Percentiles rank a stretch among this genome's conserved stretches.
phyloP scores from a whole-genome alignment of 768 basidiomycete genomes.

The Lactarius vividus region DNA sequence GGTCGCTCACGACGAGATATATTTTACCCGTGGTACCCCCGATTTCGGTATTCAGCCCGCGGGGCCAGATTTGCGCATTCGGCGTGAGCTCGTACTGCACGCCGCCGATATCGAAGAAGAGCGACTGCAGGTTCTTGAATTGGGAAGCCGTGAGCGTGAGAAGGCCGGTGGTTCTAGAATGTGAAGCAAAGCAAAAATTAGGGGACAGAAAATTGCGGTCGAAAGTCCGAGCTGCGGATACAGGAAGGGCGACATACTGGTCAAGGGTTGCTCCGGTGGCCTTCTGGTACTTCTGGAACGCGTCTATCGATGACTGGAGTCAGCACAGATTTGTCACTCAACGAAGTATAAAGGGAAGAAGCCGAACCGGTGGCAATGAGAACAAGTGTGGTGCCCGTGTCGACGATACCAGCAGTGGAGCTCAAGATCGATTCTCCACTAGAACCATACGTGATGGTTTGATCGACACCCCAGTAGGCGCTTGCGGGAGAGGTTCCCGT shows the following conservation, averaged over 20 bases:
- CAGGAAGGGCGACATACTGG: conserved; percentile 34
- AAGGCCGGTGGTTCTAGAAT: conserved; percentile 49
- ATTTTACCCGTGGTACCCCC: conserved; percentile 52
- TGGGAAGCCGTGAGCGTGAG: conserved; percentile 51
- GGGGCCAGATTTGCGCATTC: conserved; percentile 72
- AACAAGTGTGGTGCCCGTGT: conserved; percentile 53
- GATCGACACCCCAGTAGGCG: conserved; percentile 51
- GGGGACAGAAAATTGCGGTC: neutral
- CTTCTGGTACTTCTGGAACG: conserved; percentile 52
- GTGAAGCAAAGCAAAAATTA: neutral
- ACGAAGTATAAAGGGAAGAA: neutral
- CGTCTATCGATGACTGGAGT: conserved; percentile 35
- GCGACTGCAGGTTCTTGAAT: conserved; percentile 46
- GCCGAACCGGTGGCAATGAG: conserved; percentile 45
- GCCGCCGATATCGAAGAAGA: conserved; percentile 54
- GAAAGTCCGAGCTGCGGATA: neutral
- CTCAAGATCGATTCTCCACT: conserved; percentile 34
- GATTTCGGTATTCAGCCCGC: conserved; percentile 52
- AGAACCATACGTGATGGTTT: conserved; percentile 40
- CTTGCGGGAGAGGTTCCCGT: conserved; percentile 48
- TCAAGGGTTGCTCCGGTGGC: conserved; percentile 55
- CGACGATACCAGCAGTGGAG: conserved; percentile 47
- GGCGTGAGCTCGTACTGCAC: conserved; percentile 53
- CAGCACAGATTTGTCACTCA: neutral
- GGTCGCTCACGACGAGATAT: conserved; percentile 32